Evolutionary conservation across 2,329 filamentous ascomycete genomes (phyloP).

Genomic region (Fusarium sp.): DNA sequence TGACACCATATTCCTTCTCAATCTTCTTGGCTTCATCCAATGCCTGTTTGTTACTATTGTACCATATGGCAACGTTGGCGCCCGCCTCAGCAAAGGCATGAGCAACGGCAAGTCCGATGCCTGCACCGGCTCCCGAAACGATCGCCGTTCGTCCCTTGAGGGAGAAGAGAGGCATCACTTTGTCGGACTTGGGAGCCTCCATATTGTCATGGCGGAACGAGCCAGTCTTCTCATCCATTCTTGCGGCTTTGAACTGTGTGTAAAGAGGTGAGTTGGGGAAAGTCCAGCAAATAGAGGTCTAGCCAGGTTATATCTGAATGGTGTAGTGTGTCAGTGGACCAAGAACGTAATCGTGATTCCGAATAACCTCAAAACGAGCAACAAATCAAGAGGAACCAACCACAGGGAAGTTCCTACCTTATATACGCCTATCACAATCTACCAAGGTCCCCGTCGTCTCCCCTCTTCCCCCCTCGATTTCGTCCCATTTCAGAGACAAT

Average conservation of each 20-base stretch:
- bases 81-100: constrained; percentile 76
- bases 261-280: not conserved
- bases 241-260: constrained; percentile 32
- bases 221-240: constrained; percentile 59
- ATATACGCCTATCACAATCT: constrained; percentile 19
- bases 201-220: constrained; percentile 70
- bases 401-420: not conserved
- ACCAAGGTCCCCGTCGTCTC: constrained; percentile 15
- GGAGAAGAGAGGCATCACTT: constrained; percentile 75
- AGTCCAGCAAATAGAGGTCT: not conserved
- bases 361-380: not conserved
- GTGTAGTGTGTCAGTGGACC: not conserved
- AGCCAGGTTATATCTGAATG: not conserved
- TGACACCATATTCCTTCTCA: constrained; percentile 73
- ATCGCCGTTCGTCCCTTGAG: constrained; percentile 78
- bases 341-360: not conserved
- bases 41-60: constrained; percentile 76
- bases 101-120: constrained; percentile 75
- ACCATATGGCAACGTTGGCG: constrained; percentile 79
- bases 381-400: not conserved
- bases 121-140: constrained; percentile 73
- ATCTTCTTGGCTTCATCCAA: constrained; percentile 72
- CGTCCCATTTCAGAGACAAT: constrained; percentile 31
- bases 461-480: constrained; percentile 5
- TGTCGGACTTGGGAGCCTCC: constrained; percentile 56